A percentile compares a stretch with the other conserved stretches of the same genome.
phyloP scores from a whole-genome alignment of 106 monocot species.

The Xerophyta viscosa region DNA sequence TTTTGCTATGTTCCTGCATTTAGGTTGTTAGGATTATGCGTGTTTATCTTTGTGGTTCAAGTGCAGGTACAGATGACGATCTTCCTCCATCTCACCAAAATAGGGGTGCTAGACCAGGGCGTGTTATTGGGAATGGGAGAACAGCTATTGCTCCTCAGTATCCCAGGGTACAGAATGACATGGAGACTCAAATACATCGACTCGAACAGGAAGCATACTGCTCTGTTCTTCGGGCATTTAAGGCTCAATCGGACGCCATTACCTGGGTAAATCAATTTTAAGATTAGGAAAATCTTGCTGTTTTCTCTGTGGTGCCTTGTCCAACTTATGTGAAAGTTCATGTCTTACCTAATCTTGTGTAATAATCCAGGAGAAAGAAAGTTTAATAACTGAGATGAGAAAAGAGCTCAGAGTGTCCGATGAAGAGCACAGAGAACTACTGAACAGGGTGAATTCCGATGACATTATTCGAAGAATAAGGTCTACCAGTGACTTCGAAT shows the following conservation, averaged over 20 bases:
- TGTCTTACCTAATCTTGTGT: background rate
- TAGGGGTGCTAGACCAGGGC: conserved; percentile 42
- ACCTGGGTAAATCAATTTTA: conserved; percentile 59
- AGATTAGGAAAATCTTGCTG: background rate
- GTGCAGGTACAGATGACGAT: conserved; percentile 98
- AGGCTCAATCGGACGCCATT: conserved; percentile 97
- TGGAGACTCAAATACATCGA: conserved; percentile 88
- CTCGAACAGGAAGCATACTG: conserved; percentile 94
- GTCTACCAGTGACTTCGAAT: conserved; percentile 18
- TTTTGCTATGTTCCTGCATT: background rate
- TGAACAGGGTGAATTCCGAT: conserved; percentile 84
- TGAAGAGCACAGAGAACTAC: conserved; percentile 86
- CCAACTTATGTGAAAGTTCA: background rate
- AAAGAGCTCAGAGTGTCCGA: conserved; percentile 94
- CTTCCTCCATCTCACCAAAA: conserved; percentile 83
- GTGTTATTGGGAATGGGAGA: conserved; percentile 65
- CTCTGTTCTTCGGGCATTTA: conserved; percentile 91
- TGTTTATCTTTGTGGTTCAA: no score
- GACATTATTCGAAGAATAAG: conserved; percentile 89
- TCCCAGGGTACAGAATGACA: conserved; percentile 46
- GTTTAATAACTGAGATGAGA: conserved; percentile 92
- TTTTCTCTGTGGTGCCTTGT: no score
- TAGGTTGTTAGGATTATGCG: background rate
- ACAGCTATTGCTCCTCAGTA: conserved; percentile 28
- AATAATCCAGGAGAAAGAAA: conserved; percentile 80